phyloP scores from a whole-genome alignment of 768 basidiomycete species.

The Paxillus ammoniavirescens region DNA sequence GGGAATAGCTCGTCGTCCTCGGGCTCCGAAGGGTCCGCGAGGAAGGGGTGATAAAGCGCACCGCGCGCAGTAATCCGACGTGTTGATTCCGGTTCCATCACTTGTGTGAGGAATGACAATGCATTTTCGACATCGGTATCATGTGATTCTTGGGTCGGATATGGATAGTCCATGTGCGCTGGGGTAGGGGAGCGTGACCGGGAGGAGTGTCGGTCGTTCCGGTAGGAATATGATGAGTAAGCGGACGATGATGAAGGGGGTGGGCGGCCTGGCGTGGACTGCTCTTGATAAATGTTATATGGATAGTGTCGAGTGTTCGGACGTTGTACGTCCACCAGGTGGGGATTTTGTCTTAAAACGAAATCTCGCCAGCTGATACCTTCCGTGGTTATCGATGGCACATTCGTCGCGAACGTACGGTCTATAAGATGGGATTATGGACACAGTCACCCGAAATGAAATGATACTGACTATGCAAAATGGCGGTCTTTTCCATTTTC shows the following conservation, averaged over 20 bases:
- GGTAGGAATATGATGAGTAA: slow-evolving; percentile 21
- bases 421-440: slow-evolving; percentile 44
- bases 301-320: slow-evolving; percentile 57
- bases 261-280: slow-evolving; percentile 16
- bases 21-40: slow-evolving; percentile 45
- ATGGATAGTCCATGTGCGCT: slow-evolving; percentile 11
- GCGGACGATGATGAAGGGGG: slow-evolving; percentile 38
- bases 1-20: slow-evolving; percentile 71
- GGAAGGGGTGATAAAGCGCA: slow-evolving; percentile 79
- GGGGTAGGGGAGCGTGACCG: slow-evolving; percentile 24
- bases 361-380: slow-evolving; percentile 73
- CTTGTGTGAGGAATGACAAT: slow-evolving; percentile 69
- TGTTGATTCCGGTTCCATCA: slow-evolving; percentile 77
- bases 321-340: slow-evolving; percentile 50
- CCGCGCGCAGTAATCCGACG: slow-evolving; percentile 73
- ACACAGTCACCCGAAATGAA: neutral
- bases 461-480: slow-evolving; percentile 74
- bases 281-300: slow-evolving; percentile 35
- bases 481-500: slow-evolving; percentile 81
- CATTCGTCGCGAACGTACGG: slow-evolving; percentile 86
- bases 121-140: slow-evolving; percentile 59
- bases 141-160: slow-evolving; percentile 40
- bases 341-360: slow-evolving; percentile 76
- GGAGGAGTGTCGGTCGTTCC: slow-evolving; percentile 12
- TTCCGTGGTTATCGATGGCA: slow-evolving; percentile 69